These are phyloP conservation scores for Plantago ovata DNA, from an alignment of 257 asterid species.

Conservation along the genomic window DNA sequence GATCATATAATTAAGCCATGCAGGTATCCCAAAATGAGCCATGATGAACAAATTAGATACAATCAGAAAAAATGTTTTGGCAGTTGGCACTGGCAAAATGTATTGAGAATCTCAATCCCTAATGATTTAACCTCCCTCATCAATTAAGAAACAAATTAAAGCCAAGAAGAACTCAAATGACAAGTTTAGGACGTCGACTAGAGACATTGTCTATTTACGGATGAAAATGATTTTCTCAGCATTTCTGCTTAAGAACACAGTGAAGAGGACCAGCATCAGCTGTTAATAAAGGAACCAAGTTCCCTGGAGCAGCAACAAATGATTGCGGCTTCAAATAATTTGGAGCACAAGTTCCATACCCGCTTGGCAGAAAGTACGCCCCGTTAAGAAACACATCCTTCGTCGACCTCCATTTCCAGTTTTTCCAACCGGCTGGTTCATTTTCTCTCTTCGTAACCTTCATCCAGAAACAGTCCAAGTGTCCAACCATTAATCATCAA, in stretches of 20 bases:
- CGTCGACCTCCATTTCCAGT: slow-evolving; percentile 49
- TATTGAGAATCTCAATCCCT: too few species aligned
- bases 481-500: too few species aligned
- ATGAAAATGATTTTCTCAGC: slow-evolving; percentile 5
- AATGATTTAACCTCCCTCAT: too few species aligned
- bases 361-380: slow-evolving; percentile 43
- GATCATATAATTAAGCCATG: too few species aligned
- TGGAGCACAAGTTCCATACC: slow-evolving; percentile 42
- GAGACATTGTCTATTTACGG: neutral
- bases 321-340: slow-evolving; percentile 27
- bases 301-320: slow-evolving; percentile 40
- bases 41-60: too few species aligned
- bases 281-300: slow-evolving; percentile 39
- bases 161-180: too few species aligned
- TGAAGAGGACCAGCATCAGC: slow-evolving; percentile 49
- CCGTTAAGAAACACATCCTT: slow-evolving; percentile 45
- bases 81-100: too few species aligned
- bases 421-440: slow-evolving; percentile 10
- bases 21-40: too few species aligned
- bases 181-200: neutral
- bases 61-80: too few species aligned
- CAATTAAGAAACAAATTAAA: too few species aligned
- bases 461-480: too few species aligned
- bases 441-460: slow-evolving; percentile 52
- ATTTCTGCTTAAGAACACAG: slow-evolving; percentile 22